phyloP scores from a whole-genome alignment of 2,329 filamentous ascomycete species.

The Phyllosticta capitalensis region DNA sequence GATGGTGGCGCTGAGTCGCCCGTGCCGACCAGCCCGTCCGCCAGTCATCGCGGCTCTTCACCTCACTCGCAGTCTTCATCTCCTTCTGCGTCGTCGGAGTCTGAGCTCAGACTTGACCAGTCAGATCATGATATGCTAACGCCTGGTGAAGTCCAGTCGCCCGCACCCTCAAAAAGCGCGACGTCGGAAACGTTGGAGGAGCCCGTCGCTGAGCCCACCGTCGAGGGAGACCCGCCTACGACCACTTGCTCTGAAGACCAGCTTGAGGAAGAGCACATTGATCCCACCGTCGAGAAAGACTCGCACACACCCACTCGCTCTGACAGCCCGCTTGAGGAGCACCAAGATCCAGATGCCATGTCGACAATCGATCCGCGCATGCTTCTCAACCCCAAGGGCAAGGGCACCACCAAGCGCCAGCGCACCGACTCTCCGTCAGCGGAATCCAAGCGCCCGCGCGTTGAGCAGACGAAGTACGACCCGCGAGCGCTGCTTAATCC shows the following conservation, averaged over 20 bases:
- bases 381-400: conserved; percentile 16
- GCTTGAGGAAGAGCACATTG: too few species aligned
- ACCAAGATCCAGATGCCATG: background rate
- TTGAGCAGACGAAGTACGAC: conserved; percentile 14
- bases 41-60: background rate
- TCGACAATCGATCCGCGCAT: conserved; percentile 12
- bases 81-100: background rate
- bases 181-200: background rate
- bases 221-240: too few species aligned
- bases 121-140: background rate
- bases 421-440: background rate
- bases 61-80: background rate
- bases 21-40: too few species aligned
- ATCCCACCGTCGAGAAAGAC: too few species aligned
- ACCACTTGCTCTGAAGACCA: too few species aligned
- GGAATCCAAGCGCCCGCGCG: background rate
- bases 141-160: background rate
- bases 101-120: background rate
- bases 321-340: background rate
- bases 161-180: background rate
- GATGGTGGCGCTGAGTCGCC: too few species aligned
- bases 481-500: conserved; percentile 27
- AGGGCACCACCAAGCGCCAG: conserved; percentile 1
- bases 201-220: background rate
- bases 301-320: too few species aligned